A percentile compares a stretch with the other conserved stretches of the same genome.
phyloP scores from a whole-genome alignment of 177 flowering plant species.

The Vitis hybrid region DNA sequence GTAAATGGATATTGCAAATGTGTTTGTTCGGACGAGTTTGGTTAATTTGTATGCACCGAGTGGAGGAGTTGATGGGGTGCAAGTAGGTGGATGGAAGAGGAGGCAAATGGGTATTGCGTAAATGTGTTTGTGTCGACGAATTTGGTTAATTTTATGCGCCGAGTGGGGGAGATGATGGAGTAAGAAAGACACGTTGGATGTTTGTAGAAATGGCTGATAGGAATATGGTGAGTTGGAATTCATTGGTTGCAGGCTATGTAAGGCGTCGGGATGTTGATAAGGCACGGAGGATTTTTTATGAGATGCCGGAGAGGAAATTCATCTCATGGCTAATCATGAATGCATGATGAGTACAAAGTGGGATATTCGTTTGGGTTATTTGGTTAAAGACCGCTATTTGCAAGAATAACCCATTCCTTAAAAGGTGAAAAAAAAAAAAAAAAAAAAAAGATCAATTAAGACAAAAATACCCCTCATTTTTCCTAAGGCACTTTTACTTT shows the following conservation, averaged over 20 bases:
- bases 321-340: slow-evolving; percentile 75
- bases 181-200: slow-evolving; percentile 33
- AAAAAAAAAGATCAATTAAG: too few species aligned
- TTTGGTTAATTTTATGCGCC: slow-evolving; percentile 53
- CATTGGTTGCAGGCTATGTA: slow-evolving; percentile 47
- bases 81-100: too few species aligned
- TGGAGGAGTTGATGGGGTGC: too few species aligned
- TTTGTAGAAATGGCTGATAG: slow-evolving; percentile 59
- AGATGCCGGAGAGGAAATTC: slow-evolving; percentile 66
- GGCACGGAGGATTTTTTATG: slow-evolving; percentile 41
- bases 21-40: too few species aligned
- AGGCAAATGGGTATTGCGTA: neutral
- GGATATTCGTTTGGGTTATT: slow-evolving; percentile 10
- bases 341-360: slow-evolving; percentile 44
- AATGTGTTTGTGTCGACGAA: slow-evolving; percentile 52
- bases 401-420: too few species aligned
- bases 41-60: too few species aligned
- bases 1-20: too few species aligned
- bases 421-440: too few species aligned
- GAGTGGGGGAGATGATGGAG: slow-evolving; percentile 19
- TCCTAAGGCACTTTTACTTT: too few species aligned
- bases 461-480: too few species aligned
- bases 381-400: too few species aligned
- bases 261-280: slow-evolving; percentile 37
- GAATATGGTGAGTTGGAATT: slow-evolving; percentile 56